Conservation (phyloP, 2,329 filamentous ascomycete species). For the Xylaria sp. region DNA sequence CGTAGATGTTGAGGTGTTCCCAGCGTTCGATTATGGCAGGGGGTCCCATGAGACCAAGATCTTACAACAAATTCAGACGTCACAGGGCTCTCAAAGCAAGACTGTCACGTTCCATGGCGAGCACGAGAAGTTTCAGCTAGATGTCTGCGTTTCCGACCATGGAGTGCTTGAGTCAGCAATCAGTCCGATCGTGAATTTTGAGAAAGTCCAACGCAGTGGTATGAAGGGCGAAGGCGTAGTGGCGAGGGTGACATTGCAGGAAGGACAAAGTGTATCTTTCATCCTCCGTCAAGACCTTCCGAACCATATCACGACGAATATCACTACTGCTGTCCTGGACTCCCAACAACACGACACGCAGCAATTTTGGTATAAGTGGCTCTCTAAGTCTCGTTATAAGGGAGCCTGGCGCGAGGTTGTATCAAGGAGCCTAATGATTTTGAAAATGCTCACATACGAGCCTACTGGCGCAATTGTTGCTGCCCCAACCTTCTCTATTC, state of each 20-base stretch:
- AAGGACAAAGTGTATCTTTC: conserved; percentile 77
- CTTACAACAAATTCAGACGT: conserved; percentile 56
- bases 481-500: conserved; percentile 80
- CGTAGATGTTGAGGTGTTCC: conserved; percentile 75
- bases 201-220: conserved; percentile 61
- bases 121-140: conserved; percentile 70
- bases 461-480: conserved; percentile 82
- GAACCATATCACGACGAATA: conserved; percentile 66
- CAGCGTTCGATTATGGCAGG: conserved; percentile 76
- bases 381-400: conserved; percentile 75
- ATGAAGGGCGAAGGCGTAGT: conserved; percentile 72
- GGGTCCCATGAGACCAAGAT: conserved; percentile 71
- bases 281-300: conserved; percentile 72
- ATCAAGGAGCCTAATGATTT: conserved; percentile 74
- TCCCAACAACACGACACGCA: conserved; percentile 75
- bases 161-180: conserved; percentile 60
- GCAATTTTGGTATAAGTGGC: conserved; percentile 79
- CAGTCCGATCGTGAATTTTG: conserved; percentile 66
- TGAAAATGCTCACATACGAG: conserved; percentile 82
- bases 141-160: conserved; percentile 70
- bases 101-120: conserved; percentile 71
- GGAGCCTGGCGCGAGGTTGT: conserved; percentile 80
- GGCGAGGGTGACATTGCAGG: conserved; percentile 67
- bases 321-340: conserved; percentile 69
- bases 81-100: conserved; percentile 61